Conservation (phyloP, 768 basidiomycete genomes). For the Heimioporus sp. region DNA sequence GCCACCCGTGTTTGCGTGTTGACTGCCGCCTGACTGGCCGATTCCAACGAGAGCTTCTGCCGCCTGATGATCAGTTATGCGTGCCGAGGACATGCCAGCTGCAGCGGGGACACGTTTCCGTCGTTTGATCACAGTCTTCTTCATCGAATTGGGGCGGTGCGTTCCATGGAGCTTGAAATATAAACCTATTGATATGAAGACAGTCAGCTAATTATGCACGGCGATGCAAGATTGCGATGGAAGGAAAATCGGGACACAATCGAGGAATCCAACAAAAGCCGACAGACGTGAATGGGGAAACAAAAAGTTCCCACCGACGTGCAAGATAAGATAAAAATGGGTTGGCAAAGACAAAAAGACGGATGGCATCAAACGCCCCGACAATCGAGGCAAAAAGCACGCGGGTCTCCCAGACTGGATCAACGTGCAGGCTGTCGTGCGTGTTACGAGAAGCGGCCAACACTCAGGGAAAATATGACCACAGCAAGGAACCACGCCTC, state of each 20-base stretch:
- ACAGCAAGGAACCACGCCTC: conserved; percentile 21
- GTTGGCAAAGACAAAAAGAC: conserved; percentile 17
- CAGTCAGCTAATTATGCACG: conserved; percentile 10
- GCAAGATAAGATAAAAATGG: conserved; percentile 27
- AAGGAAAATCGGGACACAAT: neutral
- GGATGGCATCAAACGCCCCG: conserved; percentile 10
- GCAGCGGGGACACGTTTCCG: conserved; percentile 96
- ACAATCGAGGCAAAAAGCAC: conserved; percentile 18
- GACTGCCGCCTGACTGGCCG: conserved; percentile 48
- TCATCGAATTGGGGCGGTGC: conserved; percentile 97
- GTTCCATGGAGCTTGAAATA: conserved; percentile 99
- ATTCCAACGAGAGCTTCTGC: conserved; percentile 88
- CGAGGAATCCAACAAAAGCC: neutral
- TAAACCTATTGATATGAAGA: conserved; percentile 56
- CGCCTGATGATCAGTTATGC: conserved; percentile 82
- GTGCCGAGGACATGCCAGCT: conserved; percentile 41
- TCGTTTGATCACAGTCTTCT: conserved; percentile 98
- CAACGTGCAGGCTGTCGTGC: conserved; percentile 20
- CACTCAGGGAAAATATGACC: conserved; percentile 5
- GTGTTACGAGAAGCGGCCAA: conserved; percentile 19
- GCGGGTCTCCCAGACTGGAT: conserved; percentile 18
- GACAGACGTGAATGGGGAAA: conserved; percentile 16
- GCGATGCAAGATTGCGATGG: neutral
- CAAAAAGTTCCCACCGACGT: conserved; percentile 1
- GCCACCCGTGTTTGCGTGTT: conserved; percentile 34